phyloP scores from a whole-genome alignment of 192 early-diverging fungal species.

The Coemansia sp. region DNA sequence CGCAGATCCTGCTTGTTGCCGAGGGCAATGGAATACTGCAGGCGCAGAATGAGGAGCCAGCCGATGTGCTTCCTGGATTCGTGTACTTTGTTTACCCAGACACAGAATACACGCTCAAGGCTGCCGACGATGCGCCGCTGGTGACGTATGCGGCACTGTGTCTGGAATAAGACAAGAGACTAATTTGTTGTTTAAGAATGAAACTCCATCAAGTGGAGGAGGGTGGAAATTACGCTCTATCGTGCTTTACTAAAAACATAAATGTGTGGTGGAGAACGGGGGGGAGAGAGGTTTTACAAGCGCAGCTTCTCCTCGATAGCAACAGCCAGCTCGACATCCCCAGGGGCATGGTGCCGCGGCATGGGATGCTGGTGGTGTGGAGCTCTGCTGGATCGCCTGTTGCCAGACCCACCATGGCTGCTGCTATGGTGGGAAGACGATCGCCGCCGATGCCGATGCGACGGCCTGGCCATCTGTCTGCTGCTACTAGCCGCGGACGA shows the following conservation, averaged over 20 bases:
- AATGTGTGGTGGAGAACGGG: too few relatives aligned
- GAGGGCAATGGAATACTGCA: slow-evolving; percentile 64
- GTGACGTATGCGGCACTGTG: slow-evolving; percentile 19
- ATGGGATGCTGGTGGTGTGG: slow-evolving; percentile 1
- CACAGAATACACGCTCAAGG: slow-evolving; percentile 20
- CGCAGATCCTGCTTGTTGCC: slow-evolving; percentile 83
- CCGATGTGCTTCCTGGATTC: slow-evolving; percentile 60
- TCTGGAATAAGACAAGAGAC: slow-evolving; percentile 13
- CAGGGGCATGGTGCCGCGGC: neutral
- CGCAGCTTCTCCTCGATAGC: slow-evolving; percentile 37
- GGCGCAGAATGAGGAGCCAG: slow-evolving; percentile 26
- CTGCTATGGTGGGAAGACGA: neutral
- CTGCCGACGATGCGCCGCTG: slow-evolving; percentile 24
- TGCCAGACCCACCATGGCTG: neutral
- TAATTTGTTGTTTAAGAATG: too few relatives aligned
- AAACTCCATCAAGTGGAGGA: too few relatives aligned
- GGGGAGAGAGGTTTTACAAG: slow-evolving; percentile 6
- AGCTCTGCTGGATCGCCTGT: slow-evolving; percentile 11
- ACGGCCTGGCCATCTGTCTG: neutral
- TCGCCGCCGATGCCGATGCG: neutral
- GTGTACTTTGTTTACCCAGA: slow-evolving; percentile 79
- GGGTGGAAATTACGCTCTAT: too few relatives aligned
- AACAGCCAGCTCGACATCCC: slow-evolving; percentile 17
- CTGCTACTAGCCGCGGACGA: neutral
- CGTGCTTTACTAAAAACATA: too few relatives aligned